phyloP scores from a whole-genome alignment of 208 protist species.

The Balamuthia mandrillaris region DNA sequence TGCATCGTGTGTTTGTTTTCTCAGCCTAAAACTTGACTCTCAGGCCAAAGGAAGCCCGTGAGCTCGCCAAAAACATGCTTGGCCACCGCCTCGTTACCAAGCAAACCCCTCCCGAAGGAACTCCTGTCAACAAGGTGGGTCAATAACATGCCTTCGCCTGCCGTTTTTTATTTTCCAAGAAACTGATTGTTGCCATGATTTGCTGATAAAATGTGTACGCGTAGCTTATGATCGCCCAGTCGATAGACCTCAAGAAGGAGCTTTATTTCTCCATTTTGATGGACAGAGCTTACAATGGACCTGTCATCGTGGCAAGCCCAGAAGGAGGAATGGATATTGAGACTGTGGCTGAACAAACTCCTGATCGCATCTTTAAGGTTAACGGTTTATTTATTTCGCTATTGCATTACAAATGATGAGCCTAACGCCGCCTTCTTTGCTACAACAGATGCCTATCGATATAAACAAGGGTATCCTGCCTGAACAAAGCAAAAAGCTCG shows the following conservation, averaged over 20 bases:
- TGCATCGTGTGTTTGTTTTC: not conserved
- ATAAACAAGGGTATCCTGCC: constrained; percentile 86
- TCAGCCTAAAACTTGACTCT: constrained; percentile 21
- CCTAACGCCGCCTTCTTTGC: too few relatives aligned
- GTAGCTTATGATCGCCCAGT: constrained; percentile 68
- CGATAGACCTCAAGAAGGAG: constrained; percentile 77
- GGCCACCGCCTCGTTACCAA: constrained; percentile 97
- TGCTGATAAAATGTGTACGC: not conserved
- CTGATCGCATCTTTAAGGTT: constrained; percentile 93
- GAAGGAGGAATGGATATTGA: constrained; percentile 98
- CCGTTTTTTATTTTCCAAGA: not conserved
- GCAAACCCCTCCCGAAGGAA: constrained; percentile 94
- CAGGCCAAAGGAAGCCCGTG: constrained; percentile 78
- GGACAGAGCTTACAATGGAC: constrained; percentile 85
- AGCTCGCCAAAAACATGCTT: constrained; percentile 91
- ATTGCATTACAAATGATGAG: too few relatives aligned
- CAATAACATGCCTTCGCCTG: not conserved
- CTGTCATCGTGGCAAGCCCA: constrained; percentile 82
- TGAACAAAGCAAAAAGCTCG: constrained; percentile 79
- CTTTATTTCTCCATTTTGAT: constrained; percentile 98
- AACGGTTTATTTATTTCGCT: too few relatives aligned
- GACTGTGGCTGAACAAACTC: constrained; percentile 89
- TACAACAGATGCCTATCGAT: constrained; percentile 75
- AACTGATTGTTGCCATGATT: not conserved
- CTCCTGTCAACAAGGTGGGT: constrained; percentile 82